phyloP scores from a whole-genome alignment of 164 flowering plant genomes.

The Echeveria elegans region DNA sequence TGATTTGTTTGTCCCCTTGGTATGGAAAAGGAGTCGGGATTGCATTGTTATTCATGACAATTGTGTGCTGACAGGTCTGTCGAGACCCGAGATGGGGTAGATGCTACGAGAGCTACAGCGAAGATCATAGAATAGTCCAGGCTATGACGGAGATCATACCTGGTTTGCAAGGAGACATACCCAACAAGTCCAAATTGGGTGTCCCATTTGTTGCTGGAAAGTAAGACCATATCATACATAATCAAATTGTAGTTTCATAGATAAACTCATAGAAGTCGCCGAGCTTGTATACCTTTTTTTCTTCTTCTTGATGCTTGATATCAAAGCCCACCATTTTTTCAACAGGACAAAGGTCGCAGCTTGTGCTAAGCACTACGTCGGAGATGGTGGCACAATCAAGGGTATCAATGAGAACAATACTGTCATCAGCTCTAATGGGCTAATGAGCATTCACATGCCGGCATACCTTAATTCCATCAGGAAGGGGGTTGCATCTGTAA shows the following conservation, averaged over 20 bases:
- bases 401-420: constrained; percentile 61
- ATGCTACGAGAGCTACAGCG: constrained; percentile 71
- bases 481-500: constrained; percentile 54
- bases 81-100: constrained; percentile 79
- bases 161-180: constrained; percentile 64
- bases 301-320: too few species aligned
- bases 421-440: constrained; percentile 27
- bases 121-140: constrained; percentile 47
- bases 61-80: constrained; percentile 43
- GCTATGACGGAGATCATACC: constrained; percentile 56
- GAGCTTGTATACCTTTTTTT: too few species aligned
- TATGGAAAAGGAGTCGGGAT: too few species aligned
- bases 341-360: constrained; percentile 48
- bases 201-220: constrained; percentile 58
- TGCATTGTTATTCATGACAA: neutral
- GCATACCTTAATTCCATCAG: constrained; percentile 41
- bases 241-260: too few species aligned
- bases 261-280: too few species aligned
- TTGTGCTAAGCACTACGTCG: constrained; percentile 66
- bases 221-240: too few species aligned
- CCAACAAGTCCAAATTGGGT: constrained; percentile 30
- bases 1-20: too few species aligned
- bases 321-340: too few species aligned
- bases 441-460: constrained; percentile 60
- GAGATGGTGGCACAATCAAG: constrained; percentile 60